Percentiles rank a stretch among this genome's conserved stretches.
phyloP scores from a whole-genome alignment of 1,284 basidiomycete genomes.

The Sporisorium sorghi region DNA sequence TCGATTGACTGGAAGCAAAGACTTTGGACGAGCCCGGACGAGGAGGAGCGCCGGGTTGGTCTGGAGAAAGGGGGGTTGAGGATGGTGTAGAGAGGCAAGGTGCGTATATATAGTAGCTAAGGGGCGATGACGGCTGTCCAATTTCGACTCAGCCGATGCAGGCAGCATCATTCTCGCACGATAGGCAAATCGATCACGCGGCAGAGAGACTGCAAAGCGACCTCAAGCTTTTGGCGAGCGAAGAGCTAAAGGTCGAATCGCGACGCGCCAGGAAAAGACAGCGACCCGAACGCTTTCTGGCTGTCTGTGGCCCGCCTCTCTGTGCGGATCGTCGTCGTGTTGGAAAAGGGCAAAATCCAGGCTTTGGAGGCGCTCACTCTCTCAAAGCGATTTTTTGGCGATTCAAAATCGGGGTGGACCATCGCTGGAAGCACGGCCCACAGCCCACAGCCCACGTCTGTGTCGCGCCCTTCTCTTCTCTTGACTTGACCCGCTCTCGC shows the following conservation, averaged over 20 bases:
- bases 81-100: slow-evolving; percentile 20
- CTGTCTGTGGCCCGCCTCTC: not conserved
- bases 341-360: no score
- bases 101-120: slow-evolving; percentile 36
- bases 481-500: slow-evolving; percentile 4
- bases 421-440: no score
- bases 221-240: slow-evolving; percentile 7
- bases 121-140: slow-evolving; percentile 25
- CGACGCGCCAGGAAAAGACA: slow-evolving; percentile 34
- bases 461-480: not conserved
- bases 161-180: slow-evolving; percentile 31
- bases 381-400: no score
- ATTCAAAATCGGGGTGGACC: no score
- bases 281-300: not conserved
- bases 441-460: no score
- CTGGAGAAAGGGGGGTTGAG: not conserved
- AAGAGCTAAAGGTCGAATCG: slow-evolving; percentile 12
- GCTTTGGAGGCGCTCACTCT: no score
- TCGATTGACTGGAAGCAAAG: slow-evolving; percentile 9
- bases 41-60: slow-evolving; percentile 15
- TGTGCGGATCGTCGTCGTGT: not conserved
- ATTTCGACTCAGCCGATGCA: slow-evolving; percentile 21
- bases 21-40: slow-evolving; percentile 24
- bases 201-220: slow-evolving; percentile 20
- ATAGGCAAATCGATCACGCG: slow-evolving; percentile 19